Percentiles rank a stretch among this genome's conserved stretches.
Evolutionary conservation across 768 basidiomycete species (phyloP).

Genomic region (Rhodosporidiobolus odoratus): DNA sequence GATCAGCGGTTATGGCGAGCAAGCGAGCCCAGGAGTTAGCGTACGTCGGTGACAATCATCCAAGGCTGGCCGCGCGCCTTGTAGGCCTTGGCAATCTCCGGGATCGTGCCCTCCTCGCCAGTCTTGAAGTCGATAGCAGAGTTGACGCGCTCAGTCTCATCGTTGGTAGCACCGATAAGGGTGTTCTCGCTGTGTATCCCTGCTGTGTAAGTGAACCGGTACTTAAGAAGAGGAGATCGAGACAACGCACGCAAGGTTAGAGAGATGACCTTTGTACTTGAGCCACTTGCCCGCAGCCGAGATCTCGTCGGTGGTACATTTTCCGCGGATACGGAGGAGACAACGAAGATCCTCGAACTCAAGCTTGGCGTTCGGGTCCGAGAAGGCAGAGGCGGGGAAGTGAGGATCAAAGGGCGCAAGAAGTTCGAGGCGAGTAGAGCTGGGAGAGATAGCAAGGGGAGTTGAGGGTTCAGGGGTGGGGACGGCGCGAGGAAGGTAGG

Average conservation of each 20-base stretch:
- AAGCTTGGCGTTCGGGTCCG: slow-evolving; percentile 48
- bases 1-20: too few species aligned
- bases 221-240: neutral
- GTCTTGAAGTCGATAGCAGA: slow-evolving; percentile 71
- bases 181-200: slow-evolving; percentile 34
- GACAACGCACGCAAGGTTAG: slow-evolving; percentile 35
- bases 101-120: slow-evolving; percentile 69
- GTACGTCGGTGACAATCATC: slow-evolving; percentile 82
- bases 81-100: slow-evolving; percentile 80
- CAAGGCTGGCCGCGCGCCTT: slow-evolving; percentile 78
- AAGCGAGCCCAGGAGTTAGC: slow-evolving; percentile 24
- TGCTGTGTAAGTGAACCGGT: neutral
- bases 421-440: slow-evolving; percentile 77
- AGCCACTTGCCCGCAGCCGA: slow-evolving; percentile 97
- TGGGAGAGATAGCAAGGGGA: slow-evolving; percentile 66
- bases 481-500: slow-evolving; percentile 69
- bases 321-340: slow-evolving; percentile 86
- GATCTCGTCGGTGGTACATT: slow-evolving; percentile 99
- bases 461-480: slow-evolving; percentile 73
- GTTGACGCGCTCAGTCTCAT: slow-evolving; percentile 90
- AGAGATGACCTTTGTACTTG: slow-evolving; percentile 73
- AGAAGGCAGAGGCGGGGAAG: slow-evolving; percentile 51
- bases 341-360: slow-evolving; percentile 81
- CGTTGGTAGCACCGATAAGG: slow-evolving; percentile 55
- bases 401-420: slow-evolving; percentile 77